Evolutionary conservation across 441 rosid species (phyloP).

Genomic region (Cnidoscolus chayamansa): DNA sequence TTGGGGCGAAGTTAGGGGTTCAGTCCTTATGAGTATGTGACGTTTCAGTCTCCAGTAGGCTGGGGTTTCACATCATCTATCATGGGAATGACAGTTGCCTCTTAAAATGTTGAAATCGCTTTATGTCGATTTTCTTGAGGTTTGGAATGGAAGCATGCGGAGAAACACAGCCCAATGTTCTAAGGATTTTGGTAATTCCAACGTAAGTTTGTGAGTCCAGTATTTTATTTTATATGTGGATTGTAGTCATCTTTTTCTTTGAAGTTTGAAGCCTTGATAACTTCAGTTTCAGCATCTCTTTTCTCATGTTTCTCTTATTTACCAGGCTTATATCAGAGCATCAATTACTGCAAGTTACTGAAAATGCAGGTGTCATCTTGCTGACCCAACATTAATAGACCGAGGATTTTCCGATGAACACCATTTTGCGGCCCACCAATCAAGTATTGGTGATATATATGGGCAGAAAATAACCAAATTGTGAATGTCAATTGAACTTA

Average conservation of each 20-base stretch:
- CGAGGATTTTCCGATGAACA: neutral
- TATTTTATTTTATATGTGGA: neutral
- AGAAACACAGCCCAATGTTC: neutral
- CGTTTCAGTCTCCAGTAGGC: too few relatives aligned
- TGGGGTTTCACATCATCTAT: too few relatives aligned
- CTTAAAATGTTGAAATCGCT: neutral
- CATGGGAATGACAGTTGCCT: neutral
- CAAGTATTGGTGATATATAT: neutral
- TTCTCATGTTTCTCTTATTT: neutral
- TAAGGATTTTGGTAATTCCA: constrained; percentile 1
- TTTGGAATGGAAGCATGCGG: neutral
- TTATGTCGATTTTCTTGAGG: neutral
- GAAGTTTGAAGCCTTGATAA: neutral
- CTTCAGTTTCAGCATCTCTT: neutral
- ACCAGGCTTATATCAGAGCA: neutral
- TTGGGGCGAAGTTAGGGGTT: too few relatives aligned
- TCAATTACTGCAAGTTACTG: neutral
- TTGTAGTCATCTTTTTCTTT: neutral
- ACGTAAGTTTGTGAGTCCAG: neutral
- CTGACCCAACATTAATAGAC: constrained; percentile 14
- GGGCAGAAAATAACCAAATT: neutral
- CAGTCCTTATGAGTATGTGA: too few relatives aligned
- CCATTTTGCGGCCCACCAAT: neutral
- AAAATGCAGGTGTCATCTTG: constrained; percentile 9
- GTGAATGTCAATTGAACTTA: neutral